phyloP scores from a whole-genome alignment of 257 asterid genomes.

The Solanum corneliomulleri region DNA sequence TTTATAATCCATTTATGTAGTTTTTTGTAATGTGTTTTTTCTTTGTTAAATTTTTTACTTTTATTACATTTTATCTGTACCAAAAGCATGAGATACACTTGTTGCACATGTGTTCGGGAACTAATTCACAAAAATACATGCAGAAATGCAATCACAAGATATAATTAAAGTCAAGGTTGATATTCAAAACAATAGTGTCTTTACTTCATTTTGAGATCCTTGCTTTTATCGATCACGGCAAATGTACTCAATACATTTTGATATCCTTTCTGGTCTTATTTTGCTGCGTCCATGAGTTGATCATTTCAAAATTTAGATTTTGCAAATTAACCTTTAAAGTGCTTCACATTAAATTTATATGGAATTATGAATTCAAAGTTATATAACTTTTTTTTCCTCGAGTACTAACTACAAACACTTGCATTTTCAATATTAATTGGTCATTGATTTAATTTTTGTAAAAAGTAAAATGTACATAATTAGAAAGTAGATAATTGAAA shows the following conservation, averaged over 20 bases:
- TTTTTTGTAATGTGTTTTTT: too few relatives aligned
- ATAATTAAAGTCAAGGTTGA: not conserved
- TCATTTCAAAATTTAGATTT: not conserved
- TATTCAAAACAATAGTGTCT: constrained; percentile 4
- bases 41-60: too few relatives aligned
- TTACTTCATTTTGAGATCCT: constrained; percentile 36
- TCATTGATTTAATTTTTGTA: too few relatives aligned
- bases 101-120: not conserved
- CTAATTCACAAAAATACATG: not conserved
- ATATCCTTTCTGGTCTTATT: not conserved
- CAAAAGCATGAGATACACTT: not conserved
- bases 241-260: constrained; percentile 25
- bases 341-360: not conserved
- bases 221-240: constrained; percentile 56
- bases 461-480: too few relatives aligned
- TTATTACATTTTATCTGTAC: too few relatives aligned
- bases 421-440: not conserved
- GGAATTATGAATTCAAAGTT: not conserved
- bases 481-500: not conserved
- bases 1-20: too few relatives aligned
- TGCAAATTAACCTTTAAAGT: not conserved
- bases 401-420: not conserved
- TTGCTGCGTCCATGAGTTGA: not conserved
- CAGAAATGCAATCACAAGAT: not conserved
- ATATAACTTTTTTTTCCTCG: not conserved